phyloP scores from a whole-genome alignment of 495 filamentous ascomycete species.

The Friedmanniomyces endolithicus region DNA sequence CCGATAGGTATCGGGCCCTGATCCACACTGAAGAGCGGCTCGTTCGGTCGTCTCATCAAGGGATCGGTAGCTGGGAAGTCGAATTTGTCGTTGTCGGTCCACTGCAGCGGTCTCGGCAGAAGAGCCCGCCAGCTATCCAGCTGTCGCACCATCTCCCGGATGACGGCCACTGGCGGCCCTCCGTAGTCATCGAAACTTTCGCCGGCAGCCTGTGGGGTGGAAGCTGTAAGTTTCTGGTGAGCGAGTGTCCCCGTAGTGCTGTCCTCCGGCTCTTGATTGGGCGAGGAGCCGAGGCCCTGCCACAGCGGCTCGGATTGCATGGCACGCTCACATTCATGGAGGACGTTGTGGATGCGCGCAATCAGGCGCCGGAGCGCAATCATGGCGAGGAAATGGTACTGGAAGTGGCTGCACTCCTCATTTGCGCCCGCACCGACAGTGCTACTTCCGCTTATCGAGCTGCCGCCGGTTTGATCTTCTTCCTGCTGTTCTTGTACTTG shows the following conservation, averaged over 20 bases:
- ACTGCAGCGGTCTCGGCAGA: constrained; percentile 41
- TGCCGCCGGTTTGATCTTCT: background rate
- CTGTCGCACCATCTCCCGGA: constrained; percentile 38
- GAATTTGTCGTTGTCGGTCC: constrained; percentile 40
- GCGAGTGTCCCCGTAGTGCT: background rate
- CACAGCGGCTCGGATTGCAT: constrained; percentile 10
- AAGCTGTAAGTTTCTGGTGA: constrained; percentile 1
- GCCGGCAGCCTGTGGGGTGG: constrained; percentile 2
- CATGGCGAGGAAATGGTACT: constrained; percentile 46
- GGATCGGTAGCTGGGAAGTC: constrained; percentile 24
- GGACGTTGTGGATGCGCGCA: constrained; percentile 36
- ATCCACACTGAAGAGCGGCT: constrained; percentile 39
- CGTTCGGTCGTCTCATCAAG: constrained; percentile 1
- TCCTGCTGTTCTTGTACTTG: constrained; percentile 32
- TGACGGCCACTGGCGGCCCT: constrained; percentile 29
- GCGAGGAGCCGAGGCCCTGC: background rate
- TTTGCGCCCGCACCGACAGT: background rate
- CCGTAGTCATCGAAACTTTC: constrained; percentile 20
- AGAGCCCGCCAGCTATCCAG: constrained; percentile 44
- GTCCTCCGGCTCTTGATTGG: background rate
- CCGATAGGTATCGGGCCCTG: constrained; percentile 30
- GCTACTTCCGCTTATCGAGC: background rate
- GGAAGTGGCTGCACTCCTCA: constrained; percentile 30
- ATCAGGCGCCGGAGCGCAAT: constrained; percentile 42
- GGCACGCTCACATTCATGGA: constrained; percentile 37